These are phyloP conservation scores for Xylaria sp. DNA, from an alignment of 2,329 filamentous ascomycete genomes.

Conservation along the genomic window DNA sequence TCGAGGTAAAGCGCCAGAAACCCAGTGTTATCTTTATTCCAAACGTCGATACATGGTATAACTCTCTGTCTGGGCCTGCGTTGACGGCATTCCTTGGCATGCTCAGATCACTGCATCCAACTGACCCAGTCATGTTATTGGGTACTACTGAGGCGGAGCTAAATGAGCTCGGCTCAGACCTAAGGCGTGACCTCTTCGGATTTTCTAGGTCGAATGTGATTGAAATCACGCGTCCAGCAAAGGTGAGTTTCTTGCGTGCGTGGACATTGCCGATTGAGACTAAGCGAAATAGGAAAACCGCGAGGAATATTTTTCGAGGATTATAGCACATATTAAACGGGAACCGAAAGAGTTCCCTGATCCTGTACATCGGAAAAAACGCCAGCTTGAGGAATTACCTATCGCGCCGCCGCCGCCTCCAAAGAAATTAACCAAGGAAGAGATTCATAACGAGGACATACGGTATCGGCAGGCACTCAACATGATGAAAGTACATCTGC, in stretches of 20 bases:
- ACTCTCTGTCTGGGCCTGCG: conserved; percentile 63
- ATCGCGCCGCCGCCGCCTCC: conserved; percentile 75
- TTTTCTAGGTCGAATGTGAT: conserved; percentile 82
- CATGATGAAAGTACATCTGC: conserved; percentile 83
- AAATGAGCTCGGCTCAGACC: conserved; percentile 63
- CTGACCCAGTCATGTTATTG: conserved; percentile 85
- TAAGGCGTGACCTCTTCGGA: conserved; percentile 82
- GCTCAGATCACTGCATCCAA: conserved; percentile 81
- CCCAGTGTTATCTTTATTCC: conserved; percentile 96
- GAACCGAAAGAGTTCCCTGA: conserved; percentile 87
- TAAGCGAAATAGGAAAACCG: conserved; percentile 60
- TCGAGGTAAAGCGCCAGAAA: conserved; percentile 91
- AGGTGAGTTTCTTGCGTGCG: conserved; percentile 51
- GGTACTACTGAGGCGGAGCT: conserved; percentile 78
- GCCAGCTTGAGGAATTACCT: conserved; percentile 77
- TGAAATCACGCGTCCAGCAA: conserved; percentile 69
- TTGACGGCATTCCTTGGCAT: conserved; percentile 85
- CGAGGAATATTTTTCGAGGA: conserved; percentile 77
- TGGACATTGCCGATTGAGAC: conserved; percentile 2
- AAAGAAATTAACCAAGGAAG: conserved; percentile 73
- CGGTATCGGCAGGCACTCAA: conserved; percentile 85
- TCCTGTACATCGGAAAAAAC: conserved; percentile 82
- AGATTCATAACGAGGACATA: conserved; percentile 80
- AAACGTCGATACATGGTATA: conserved; percentile 86
- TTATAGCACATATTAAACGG: conserved; percentile 78